Conservation (phyloP, 2,329 filamentous ascomycete species). For the Cylindrodendrum hubeiense region DNA sequence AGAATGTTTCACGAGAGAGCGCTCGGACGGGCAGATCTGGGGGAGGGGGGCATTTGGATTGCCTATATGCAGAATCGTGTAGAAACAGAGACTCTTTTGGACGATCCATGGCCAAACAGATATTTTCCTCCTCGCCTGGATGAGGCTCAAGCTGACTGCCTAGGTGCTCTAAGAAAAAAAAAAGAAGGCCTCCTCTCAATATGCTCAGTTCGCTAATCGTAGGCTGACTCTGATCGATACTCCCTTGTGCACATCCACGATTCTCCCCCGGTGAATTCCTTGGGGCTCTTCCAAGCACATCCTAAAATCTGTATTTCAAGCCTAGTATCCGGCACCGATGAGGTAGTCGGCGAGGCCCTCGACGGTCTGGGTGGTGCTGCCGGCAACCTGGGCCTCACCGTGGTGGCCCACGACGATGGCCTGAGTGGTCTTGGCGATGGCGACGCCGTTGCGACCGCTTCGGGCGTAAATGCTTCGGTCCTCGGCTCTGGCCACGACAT, state of each 20-base stretch:
- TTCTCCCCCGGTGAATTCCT: constrained; percentile 7
- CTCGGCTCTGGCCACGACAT: constrained; percentile 80
- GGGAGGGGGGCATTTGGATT: constrained; percentile 38
- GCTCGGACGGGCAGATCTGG: constrained; percentile 23
- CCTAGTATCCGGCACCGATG: constrained; percentile 81
- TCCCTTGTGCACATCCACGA: constrained; percentile 28
- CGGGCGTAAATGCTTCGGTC: constrained; percentile 87
- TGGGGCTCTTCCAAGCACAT: constrained; percentile 6
- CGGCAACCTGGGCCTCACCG: constrained; percentile 77
- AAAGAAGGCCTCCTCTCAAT: constrained; percentile 38
- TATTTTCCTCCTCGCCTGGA: constrained; percentile 36
- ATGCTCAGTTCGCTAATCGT: constrained; percentile 33
- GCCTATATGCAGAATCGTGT: constrained; percentile 46
- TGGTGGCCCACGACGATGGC: constrained; percentile 92
- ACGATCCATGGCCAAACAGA: constrained; percentile 37
- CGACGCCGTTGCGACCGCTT: constrained; percentile 82
- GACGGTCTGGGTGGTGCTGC: constrained; percentile 82
- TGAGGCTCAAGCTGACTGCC: constrained; percentile 36
- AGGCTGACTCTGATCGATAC: constrained; percentile 6
- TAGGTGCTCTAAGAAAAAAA: constrained; percentile 39
- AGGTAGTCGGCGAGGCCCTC: constrained; percentile 91
- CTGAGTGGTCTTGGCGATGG: constrained; percentile 88
- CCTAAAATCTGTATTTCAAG: not conserved
- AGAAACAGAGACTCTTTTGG: constrained; percentile 41
- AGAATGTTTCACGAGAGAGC: constrained; percentile 7